Evolutionary conservation across 345 rosid species (phyloP), one percentile per base, ranked within the genome.

Genomic region (Rhizophora mangle): DNA sequence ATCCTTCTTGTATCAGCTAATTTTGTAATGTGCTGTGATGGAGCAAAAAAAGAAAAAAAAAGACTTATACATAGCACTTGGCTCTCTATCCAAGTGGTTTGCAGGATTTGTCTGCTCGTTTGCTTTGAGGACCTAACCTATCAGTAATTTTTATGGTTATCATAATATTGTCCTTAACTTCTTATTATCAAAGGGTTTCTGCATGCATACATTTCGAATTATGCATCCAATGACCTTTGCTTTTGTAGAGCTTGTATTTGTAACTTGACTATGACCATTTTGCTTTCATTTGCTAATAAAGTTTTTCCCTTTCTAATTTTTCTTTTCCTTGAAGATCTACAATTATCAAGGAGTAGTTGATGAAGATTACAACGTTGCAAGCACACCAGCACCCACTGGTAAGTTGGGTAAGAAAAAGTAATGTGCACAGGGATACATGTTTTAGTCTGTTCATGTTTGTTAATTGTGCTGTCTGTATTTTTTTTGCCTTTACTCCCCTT

Each of bases 331-430:
- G 81, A 75, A 96, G 99, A 96, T 92, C 74, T 96, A 96, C 89
- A 89, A 82, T 73, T 87, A 96, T 75, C 97, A 92, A 86, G 98
- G 97, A 75, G 91, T 72, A 53, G 89, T 80, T 63, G 85, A 49
- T 73, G 99, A 96, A 72, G 98, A 96, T 68, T 92, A 85, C 84
- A 89, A 92, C 64, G 78, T 87, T 36, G 96, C 82, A 56, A 92
- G 81, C 76, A 96, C 99, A 22, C 98, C 99, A n/a, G 93, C 93
- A 70, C 87, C 92, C 43, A 83, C 78, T 72, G 97, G 99, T 96
- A 83, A 75, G 64, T 70, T 47, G 5, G 1, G 46, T 53, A 47
- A 6, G 43, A 37, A 43, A 43, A 43, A 43, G 18, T 43, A 11
- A 43, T 13, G 18, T 3, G 49, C 49, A 43, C 18, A 13, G 18